Evolutionary conservation across 371 early-diverging fungal genomes (phyloP).

Genomic region (Mucor irregularis): DNA sequence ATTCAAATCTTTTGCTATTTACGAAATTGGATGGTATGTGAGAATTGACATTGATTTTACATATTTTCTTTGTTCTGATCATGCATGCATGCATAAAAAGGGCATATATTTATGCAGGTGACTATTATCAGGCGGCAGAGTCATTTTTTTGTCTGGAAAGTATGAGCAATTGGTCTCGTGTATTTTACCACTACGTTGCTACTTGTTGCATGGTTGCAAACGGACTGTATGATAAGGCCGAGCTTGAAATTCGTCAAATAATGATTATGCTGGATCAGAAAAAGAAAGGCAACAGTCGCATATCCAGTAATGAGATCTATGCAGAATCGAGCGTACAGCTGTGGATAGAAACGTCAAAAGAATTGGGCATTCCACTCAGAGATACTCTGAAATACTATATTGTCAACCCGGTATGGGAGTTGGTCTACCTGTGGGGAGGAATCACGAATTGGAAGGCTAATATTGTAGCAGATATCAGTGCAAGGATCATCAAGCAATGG

Average conservation of each 20-base stretch:
- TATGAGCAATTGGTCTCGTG: slow-evolving; percentile 28
- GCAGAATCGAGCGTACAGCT: slow-evolving; percentile 21
- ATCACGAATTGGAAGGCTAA: slow-evolving; percentile 2
- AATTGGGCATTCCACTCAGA: not conserved
- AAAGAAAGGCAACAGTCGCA: slow-evolving; percentile 4
- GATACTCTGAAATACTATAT: not conserved
- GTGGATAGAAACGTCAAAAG: slow-evolving; percentile 17
- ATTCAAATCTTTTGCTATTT: slow-evolving; percentile 14
- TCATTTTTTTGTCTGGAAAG: slow-evolving; percentile 35
- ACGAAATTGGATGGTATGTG: slow-evolving; percentile 33
- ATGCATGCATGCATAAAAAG: slow-evolving; percentile 7
- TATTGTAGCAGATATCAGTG: not conserved
- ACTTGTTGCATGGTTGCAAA: slow-evolving; percentile 39
- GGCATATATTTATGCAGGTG: slow-evolving; percentile 28
- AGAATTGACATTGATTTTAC: no score
- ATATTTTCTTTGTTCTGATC: no score
- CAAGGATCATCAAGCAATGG: not conserved
- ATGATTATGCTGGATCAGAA: slow-evolving; percentile 15
- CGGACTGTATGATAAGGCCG: slow-evolving; percentile 28
- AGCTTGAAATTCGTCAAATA: slow-evolving; percentile 27
- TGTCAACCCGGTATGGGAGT: slow-evolving; percentile 36
- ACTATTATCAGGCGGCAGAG: slow-evolving; percentile 31
- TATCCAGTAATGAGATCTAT: slow-evolving; percentile 25
- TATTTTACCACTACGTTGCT: slow-evolving; percentile 38
- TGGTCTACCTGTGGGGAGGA: slow-evolving; percentile 37